Conservation (phyloP, 495 filamentous ascomycete genomes). For the Lichenothelia convexa region DNA sequence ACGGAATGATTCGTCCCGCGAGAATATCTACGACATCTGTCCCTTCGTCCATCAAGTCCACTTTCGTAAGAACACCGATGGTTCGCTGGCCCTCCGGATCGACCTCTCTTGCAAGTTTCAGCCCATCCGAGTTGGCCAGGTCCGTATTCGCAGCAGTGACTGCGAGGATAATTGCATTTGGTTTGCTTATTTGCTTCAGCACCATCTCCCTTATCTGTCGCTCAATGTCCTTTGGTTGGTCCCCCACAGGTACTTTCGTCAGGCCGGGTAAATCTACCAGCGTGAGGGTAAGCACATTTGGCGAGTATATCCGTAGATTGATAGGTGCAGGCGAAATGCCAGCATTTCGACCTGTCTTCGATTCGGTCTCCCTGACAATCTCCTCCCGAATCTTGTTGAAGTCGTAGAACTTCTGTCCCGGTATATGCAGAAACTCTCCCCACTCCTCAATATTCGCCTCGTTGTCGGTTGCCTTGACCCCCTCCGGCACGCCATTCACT, state of each 20-base stretch:
- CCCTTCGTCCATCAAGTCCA: conserved; percentile 98
- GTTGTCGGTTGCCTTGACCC: conserved; percentile 54
- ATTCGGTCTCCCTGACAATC: conserved; percentile 90
- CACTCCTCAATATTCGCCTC: conserved; percentile 89
- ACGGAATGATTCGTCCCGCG: conserved; percentile 89
- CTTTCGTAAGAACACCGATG: conserved; percentile 97
- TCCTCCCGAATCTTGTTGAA: conserved; percentile 99
- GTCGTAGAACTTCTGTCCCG: conserved; percentile 94
- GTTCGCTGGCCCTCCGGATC: conserved; percentile 96
- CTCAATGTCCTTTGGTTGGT: conserved; percentile 98
- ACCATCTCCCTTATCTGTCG: conserved; percentile 97
- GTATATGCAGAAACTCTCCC: conserved; percentile 97
- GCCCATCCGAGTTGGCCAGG: conserved; percentile 93
- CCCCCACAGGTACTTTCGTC: conserved; percentile 95
- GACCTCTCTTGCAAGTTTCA: conserved; percentile 93
- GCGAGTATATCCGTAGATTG: conserved; percentile 93
- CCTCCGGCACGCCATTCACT: conserved; percentile 60
- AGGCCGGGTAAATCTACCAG: conserved; percentile 93
- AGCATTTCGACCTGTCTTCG: conserved; percentile 89
- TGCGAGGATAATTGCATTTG: conserved; percentile 93
- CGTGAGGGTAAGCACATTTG: conserved; percentile 93
- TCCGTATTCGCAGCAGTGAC: conserved; percentile 95
- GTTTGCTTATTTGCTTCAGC: conserved; percentile 92
- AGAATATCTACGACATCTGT: conserved; percentile 99
- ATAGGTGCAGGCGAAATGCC: conserved; percentile 93